Percentiles rank a stretch among this genome's conserved stretches.
Evolutionary conservation across 108 stramenopile genomes (phyloP).

Genomic region (Cyclostephanos invisitatus): DNA sequence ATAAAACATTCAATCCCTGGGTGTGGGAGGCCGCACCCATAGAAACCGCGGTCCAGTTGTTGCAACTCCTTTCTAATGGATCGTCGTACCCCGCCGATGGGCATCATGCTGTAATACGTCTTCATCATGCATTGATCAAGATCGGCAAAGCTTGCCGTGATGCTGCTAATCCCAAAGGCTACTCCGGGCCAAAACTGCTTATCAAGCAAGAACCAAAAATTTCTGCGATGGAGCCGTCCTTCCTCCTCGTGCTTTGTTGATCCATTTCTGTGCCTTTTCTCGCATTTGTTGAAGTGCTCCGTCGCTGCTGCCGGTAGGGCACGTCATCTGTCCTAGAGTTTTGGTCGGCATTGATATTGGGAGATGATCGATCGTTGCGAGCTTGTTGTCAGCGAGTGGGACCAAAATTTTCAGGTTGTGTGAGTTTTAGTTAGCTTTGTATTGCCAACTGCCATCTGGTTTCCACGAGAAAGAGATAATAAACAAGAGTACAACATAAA

Average conservation of each 20-base stretch:
- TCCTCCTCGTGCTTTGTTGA: conserved; percentile 2
- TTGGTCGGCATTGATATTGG: neutral
- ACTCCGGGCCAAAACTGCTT: conserved; percentile 20
- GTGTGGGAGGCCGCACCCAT: conserved; percentile 5
- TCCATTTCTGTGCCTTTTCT: conserved; percentile 17
- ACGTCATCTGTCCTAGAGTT: conserved; percentile 13
- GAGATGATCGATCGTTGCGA: conserved; percentile 3
- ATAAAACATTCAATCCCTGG: conserved; percentile 1
- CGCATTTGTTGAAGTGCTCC: conserved; percentile 1
- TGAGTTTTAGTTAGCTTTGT: neutral
- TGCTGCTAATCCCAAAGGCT: conserved; percentile 10
- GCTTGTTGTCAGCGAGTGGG: conserved; percentile 10
- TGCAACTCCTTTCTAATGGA: neutral
- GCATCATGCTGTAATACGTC: conserved; percentile 1
- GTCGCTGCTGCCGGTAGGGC: neutral
- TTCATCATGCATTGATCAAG: conserved; percentile 1
- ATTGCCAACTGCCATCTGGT: conserved; percentile 12
- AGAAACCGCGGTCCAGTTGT: conserved; percentile 5
- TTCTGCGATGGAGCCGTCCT: neutral
- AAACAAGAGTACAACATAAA: too few species aligned
- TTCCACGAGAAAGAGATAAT: conserved; percentile 16
- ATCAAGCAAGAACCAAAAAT: conserved; percentile 6
- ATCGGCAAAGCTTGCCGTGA: neutral
- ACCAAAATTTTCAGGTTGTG: conserved; percentile 1
- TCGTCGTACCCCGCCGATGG: neutral